Evolutionary conservation across 306 rosid genomes (phyloP).

Genomic region (Dalbergia cochinchinensis): DNA sequence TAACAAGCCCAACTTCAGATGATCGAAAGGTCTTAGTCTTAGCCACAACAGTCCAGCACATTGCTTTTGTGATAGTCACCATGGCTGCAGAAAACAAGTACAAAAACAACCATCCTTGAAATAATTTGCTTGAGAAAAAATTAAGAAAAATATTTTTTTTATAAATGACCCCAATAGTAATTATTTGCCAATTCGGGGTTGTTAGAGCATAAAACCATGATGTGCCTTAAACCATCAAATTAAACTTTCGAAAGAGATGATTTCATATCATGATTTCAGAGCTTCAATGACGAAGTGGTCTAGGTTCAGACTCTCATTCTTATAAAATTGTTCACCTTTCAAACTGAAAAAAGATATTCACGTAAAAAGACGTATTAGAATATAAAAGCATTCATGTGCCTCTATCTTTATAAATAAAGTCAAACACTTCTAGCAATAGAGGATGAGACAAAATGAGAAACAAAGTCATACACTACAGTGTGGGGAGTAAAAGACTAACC

Average conservation of each 20-base stretch:
- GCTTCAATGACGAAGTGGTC: no score
- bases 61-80: conserved; percentile 69
- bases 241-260: no score
- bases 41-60: conserved; percentile 89
- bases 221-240: neutral
- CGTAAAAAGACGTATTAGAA: no score
- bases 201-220: no score
- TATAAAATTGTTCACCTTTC: no score
- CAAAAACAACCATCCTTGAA: conserved; percentile 9
- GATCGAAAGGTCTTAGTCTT: conserved; percentile 53
- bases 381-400: no score
- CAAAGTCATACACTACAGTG: neutral
- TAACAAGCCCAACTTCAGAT: conserved; percentile 87
- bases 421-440: neutral
- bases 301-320: no score
- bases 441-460: conserved; percentile 22
- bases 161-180: conserved; percentile 15
- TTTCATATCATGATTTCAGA: no score
- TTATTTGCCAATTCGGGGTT: neutral
- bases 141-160: no score
- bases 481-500: conserved; percentile 60
- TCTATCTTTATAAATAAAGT: no score
- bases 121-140: no score
- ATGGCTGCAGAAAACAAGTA: conserved; percentile 70
- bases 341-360: no score